phyloP scores from a whole-genome alignment of 1,284 basidiomycete species.

The Pholiota adiposa region DNA sequence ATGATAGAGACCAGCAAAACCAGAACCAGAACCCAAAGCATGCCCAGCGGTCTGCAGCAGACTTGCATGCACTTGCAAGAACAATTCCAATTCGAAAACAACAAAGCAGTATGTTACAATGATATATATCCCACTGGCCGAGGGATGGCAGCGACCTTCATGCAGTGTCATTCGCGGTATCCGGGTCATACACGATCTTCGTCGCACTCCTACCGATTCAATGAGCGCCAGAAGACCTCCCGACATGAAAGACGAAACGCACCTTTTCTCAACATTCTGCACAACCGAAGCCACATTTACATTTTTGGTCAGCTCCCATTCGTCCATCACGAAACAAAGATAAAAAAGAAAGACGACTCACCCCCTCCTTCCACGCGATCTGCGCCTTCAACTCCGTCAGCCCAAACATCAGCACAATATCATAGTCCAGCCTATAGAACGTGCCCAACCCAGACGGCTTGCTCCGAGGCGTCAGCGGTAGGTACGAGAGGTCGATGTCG shows the following conservation, averaged over 20 bases:
- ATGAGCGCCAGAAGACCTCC: neutral
- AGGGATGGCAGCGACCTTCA: neutral
- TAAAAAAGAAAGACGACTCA: slow-evolving; percentile 13
- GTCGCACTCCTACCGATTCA: slow-evolving; percentile 36
- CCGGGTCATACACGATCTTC: slow-evolving; percentile 40
- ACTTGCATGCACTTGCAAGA: neutral
- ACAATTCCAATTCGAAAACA: neutral
- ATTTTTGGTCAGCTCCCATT: neutral
- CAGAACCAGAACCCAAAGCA: too few species aligned
- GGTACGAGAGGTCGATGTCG: slow-evolving; percentile 41
- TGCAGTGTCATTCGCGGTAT: slow-evolving; percentile 21
- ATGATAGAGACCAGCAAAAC: too few species aligned
- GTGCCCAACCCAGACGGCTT: slow-evolving; percentile 26
- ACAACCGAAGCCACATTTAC: neutral
- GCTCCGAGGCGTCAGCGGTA: slow-evolving; percentile 21
- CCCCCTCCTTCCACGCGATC: slow-evolving; percentile 36
- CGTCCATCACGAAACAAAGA: neutral
- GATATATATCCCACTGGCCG: neutral
- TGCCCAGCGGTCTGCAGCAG: too few species aligned
- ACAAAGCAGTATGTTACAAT: neutral
- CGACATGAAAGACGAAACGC: neutral
- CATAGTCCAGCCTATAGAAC: slow-evolving; percentile 46
- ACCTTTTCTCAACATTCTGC: slow-evolving; percentile 21
- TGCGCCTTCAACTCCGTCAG: slow-evolving; percentile 41
- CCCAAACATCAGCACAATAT: slow-evolving; percentile 54